Base-by-base conservation (phyloP, 2,329 filamentous ascomycete genomes). In the Beauveria sp. region DNA sequence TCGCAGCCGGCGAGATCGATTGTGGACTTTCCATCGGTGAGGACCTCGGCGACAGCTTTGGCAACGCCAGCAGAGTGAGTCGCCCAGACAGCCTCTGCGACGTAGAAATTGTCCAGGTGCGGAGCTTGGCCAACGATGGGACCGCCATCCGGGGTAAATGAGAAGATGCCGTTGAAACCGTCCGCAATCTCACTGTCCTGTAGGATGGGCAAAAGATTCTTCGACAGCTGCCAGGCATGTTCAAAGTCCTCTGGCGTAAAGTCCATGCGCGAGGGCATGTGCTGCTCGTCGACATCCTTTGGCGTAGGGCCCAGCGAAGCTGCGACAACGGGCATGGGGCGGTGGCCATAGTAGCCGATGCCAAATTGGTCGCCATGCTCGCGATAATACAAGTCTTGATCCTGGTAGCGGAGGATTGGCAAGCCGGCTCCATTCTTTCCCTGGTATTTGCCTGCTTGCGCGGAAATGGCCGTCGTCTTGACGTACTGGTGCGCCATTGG, bases 71-170 rank as follows among this genome's bases (percentile, higher is more conserved):
- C 84, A 0, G 84, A 86, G 65, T 87, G 85, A 20, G 85, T 87
- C 1, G 87, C 85, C 85, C 85, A 87, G 0, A 87, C 83, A 5
- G 85, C 85, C 66, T 87, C 85, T 0, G 85, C 85, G 1, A 87
- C 82, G 65, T 78, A 86, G 71, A 87, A 87, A 14, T 82, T 82
- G 51, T 86, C 81, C 0, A 87, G 70, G 16, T 77, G 78, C 7
- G 85, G 83, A 0, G 82, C 76, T 66, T 81, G 78, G 3, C 85
- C 85, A 2, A 87, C 75, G 0, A 87, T 75, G 0, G 85, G 81
- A 0, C 82, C 83, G 1, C 85, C 84, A 58, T 87, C 85, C 0
- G 85, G 85, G 0, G 85, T 87, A 67, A 87, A 87, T 0, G 85
- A 87, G 70, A 87, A 84, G 66, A 87, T 79, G 3, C 85, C 85